Base-by-base conservation (phyloP, 148 eudicot species). In the Pharnaceum exiguum region DNA sequence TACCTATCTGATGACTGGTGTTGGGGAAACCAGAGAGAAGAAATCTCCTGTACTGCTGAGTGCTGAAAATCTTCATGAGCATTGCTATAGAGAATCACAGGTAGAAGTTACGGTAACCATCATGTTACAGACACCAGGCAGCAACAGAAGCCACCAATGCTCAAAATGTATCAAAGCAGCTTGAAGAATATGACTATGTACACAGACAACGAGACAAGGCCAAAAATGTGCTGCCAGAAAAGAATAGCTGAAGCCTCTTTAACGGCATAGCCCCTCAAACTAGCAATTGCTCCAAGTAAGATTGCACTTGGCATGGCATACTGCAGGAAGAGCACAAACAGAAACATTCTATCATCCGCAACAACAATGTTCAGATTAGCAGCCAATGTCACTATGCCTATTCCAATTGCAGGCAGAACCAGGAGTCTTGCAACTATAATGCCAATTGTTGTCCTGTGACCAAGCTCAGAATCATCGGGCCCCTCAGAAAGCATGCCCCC, bases 401-500 rank as follows among this genome's bases (percentile, higher is more conserved):
- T 74, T 46, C 91, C 91, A 22, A 81, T 19, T 50, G 79, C 39
- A 40, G 91, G 87, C 36, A 85, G 82, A 29, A 85, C 65, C 46
- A 85, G 16, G 3, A 81, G 80, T 59, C 91, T 70, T 21, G 82
- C 69, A 5, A 74, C 54, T 15, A 62, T 79, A 24, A 85, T 75
- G 42, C 87, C 91, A 65, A 85, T 57, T 5, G 76, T 81, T 5
- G 87, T 79, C 24, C 77, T 66, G 26, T 45, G 68, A 19, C 84
- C 91, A 22, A 85, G 84, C 30, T 60, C 68, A 1, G 87, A 85
- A 0, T 74, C 80, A 49, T 70, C 79, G 11, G 82, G 82, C 27
- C 84, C 87, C 77, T 85, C 84, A 13, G 87, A 77, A 25, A 81
- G 78, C 84, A 82, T 79, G 32, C 87, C 87, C 24, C 87, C 87